Percentiles rank a stretch among this genome's conserved stretches.
phyloP scores from a whole-genome alignment of 352 stramenopile species.

The Blastocystis sp. region DNA sequence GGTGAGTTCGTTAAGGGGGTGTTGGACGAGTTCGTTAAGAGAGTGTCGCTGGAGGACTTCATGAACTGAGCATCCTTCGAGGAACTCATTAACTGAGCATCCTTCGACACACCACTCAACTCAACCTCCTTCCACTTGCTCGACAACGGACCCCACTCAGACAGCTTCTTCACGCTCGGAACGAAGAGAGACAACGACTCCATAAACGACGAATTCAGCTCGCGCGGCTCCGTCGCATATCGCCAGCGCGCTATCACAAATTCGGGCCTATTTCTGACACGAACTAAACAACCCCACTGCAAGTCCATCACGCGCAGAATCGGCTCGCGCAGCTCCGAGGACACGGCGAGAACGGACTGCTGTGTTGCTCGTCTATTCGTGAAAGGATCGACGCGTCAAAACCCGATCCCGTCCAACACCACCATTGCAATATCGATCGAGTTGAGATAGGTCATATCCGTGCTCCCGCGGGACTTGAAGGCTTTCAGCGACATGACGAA shows the following conservation, averaged over 20 bases:
- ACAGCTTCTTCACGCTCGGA: background rate
- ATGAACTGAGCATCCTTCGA: background rate
- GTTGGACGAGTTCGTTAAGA: too few relatives aligned
- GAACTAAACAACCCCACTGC: background rate
- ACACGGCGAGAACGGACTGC: background rate
- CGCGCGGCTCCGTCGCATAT: background rate
- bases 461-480: background rate
- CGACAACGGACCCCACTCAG: background rate
- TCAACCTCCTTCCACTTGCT: too few relatives aligned
- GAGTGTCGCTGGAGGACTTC: too few relatives aligned
- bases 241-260: conserved; percentile 18
- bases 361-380: background rate
- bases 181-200: background rate
- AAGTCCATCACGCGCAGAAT: conserved; percentile 12
- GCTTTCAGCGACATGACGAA: conserved; percentile 13
- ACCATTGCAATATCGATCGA: background rate
- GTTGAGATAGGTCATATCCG: conserved; percentile 29
- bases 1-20: too few relatives aligned
- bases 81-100: background rate
- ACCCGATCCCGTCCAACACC: background rate
- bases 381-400: background rate
- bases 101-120: background rate
- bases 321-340: background rate
- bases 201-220: background rate
- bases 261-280: conserved; percentile 3